Evolutionary conservation across 2,329 filamentous ascomycete species (phyloP).

Genomic region (Elsinoe fawcettii): DNA sequence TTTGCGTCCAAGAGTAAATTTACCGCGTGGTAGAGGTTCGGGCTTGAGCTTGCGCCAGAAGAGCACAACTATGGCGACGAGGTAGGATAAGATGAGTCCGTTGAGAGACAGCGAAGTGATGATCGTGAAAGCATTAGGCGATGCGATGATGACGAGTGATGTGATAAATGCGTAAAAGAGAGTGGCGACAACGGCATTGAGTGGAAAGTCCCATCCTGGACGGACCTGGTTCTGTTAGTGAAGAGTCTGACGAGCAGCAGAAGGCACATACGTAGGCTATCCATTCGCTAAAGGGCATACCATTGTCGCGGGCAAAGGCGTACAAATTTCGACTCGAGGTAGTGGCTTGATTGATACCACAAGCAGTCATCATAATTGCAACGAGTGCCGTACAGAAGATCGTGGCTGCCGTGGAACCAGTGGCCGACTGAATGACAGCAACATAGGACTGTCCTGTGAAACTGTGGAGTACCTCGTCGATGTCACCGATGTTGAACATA

Average conservation of each 20-base stretch:
- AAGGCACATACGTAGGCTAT: constrained; percentile 20
- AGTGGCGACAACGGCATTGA: constrained; percentile 25
- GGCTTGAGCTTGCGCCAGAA: constrained; percentile 19
- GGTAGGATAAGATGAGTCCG: constrained; percentile 35
- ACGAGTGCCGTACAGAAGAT: constrained; percentile 28
- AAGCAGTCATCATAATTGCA: constrained; percentile 27
- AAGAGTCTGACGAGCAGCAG: not conserved
- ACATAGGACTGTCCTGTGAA: constrained; percentile 28
- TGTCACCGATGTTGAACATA: constrained; percentile 30
- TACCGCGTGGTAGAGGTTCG: not conserved
- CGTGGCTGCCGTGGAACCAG: constrained; percentile 27
- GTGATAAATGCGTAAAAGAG: constrained; percentile 24
- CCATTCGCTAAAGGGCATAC: constrained; percentile 29
- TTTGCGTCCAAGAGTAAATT: constrained; percentile 24
- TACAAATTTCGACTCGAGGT: constrained; percentile 31
- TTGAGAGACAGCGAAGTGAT: constrained; percentile 34
- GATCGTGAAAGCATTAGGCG: constrained; percentile 36
- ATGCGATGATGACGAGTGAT: constrained; percentile 30
- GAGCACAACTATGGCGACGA: constrained; percentile 32
- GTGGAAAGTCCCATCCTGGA: constrained; percentile 20
- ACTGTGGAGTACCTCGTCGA: constrained; percentile 25
- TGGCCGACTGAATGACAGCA: constrained; percentile 30
- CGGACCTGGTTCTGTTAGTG: constrained; percentile 1
- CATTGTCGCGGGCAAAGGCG: constrained; percentile 37
- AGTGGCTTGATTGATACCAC: constrained; percentile 23